Percentiles rank a stretch among this genome's conserved stretches.
Conservation (phyloP, 345 rosid genomes). For the Populus simonii region DNA sequence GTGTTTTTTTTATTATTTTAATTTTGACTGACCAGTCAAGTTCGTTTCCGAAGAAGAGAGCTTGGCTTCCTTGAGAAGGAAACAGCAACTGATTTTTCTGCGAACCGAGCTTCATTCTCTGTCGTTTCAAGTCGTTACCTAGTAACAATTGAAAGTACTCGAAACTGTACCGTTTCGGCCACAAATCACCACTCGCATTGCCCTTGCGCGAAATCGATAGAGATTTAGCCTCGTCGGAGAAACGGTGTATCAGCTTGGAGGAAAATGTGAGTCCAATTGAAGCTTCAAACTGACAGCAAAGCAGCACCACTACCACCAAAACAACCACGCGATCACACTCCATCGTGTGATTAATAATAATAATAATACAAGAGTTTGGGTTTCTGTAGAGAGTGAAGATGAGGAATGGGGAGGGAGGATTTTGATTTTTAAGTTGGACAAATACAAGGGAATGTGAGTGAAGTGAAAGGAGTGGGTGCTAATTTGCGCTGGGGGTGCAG, state of each 20-base stretch:
- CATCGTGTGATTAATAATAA: too few species aligned
- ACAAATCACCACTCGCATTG: constrained; percentile 15
- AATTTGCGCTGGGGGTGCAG: too few species aligned
- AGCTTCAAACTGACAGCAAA: too few species aligned
- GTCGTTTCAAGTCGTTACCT: constrained; percentile 52
- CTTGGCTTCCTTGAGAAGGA: constrained; percentile 81
- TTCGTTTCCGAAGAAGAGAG: constrained; percentile 58
- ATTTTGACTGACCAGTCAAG: constrained; percentile 55
- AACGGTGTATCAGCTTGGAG: constrained; percentile 68
- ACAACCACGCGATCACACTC: too few species aligned
- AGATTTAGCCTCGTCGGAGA: constrained; percentile 67
- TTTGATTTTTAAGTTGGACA: too few species aligned
- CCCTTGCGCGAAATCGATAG: constrained; percentile 25
- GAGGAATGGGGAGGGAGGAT: too few species aligned
- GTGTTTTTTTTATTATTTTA: too few species aligned
- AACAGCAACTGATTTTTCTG: constrained; percentile 44
- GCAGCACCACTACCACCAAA: too few species aligned
- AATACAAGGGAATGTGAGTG: too few species aligned
- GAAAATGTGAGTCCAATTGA: constrained; percentile 31
- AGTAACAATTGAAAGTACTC: constrained; percentile 54
- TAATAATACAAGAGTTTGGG: too few species aligned
- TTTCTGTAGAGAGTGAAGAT: too few species aligned
- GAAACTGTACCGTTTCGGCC: constrained; percentile 54
- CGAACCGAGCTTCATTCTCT: constrained; percentile 70
- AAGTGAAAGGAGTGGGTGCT: too few species aligned